Base-by-base conservation (phyloP, 2,329 filamentous ascomycete species). In the Talaromyces sp. region DNA sequence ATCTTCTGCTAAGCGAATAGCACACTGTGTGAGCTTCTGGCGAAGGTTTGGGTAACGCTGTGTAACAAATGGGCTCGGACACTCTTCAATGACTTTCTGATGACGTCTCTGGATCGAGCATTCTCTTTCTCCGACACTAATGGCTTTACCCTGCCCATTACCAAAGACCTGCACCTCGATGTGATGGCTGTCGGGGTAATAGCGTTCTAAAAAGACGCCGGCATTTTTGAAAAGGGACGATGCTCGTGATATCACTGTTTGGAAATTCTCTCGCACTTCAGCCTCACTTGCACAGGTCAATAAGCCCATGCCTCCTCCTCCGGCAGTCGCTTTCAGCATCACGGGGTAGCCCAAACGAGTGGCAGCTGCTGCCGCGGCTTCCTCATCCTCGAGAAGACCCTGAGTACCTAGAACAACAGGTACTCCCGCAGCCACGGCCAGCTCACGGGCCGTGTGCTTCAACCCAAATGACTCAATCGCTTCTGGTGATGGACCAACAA, bases 121-220 rank as follows among this genome's bases (percentile, higher is more conserved):
- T 75, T 97, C 93, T 64, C 93, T 84, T 79, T 97, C 93, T 22
- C 92, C 92, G 35, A 96, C 86, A n/a, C 90, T 88, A 10, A 96
- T 89, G 17, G 89, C 92, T 73, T 90, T 87, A 1, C 92, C 92
- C 70, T 88, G 84, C 61, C 87, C 87, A 73, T 97, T 93, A 50
- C 92, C 93, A 76, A 97, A 95, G 17, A 97, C 86, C 74, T 97
- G 93, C 5, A 97, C 91, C 77, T 97, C 93, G 65, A 97, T 91
- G 73, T 97, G 93, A 64, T 91, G 86, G 45, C 90, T 91, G 0
- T 88, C 86, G 19, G 89, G 85, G 72, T 93, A 91, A 75, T 92
- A 96, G 69, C 88, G 88, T 78, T 97, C 92, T 27, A 96, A 86
- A 56, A 56, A 56, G 81, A 96, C 90, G 6, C 92, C 90, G 70